A percentile compares a stretch with the other conserved stretches of the same genome.
phyloP scores from a whole-genome alignment of 805 yeast genomes.

The Ogataea paradorogensis region DNA sequence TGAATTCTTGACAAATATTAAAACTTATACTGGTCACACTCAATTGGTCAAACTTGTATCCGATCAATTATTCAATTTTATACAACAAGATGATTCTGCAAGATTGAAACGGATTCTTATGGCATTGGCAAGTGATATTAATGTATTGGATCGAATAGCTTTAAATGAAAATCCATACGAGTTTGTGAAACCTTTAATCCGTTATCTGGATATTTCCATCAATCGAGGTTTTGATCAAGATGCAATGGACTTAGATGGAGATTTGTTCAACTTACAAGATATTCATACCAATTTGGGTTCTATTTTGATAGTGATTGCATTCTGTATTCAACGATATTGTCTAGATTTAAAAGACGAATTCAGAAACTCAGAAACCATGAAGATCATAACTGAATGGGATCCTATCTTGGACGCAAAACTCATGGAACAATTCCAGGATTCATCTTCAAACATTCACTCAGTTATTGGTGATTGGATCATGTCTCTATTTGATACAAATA shows the following conservation, averaged over 20 bases:
- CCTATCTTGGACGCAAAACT: slow-evolving; percentile 10
- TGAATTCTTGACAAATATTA: slow-evolving; percentile 47
- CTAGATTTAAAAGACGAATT: slow-evolving; percentile 10
- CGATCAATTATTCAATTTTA: slow-evolving; percentile 35
- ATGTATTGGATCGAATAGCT: slow-evolving; percentile 42
- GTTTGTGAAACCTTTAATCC: slow-evolving; percentile 44
- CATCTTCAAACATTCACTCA: slow-evolving; percentile 24
- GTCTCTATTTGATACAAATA: slow-evolving; percentile 61
- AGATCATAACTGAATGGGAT: slow-evolving; percentile 16
- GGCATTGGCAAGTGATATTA: slow-evolving; percentile 44
- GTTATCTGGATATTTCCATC: slow-evolving; percentile 46
- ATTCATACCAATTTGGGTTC: slow-evolving; percentile 67
- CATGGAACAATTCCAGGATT: slow-evolving; percentile 18
- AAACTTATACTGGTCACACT: slow-evolving; percentile 44
- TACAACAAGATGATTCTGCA: slow-evolving; percentile 39
- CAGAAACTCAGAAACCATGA: slow-evolving; percentile 4
- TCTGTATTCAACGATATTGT: slow-evolving; percentile 14
- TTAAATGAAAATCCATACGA: slow-evolving; percentile 43
- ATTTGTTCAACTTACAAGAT: slow-evolving; percentile 60
- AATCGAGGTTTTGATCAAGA: slow-evolving; percentile 19
- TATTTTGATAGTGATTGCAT: slow-evolving; percentile 44
- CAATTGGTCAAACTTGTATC: slow-evolving; percentile 37
- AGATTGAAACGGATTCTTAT: slow-evolving; percentile 51
- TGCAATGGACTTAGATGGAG: slow-evolving; percentile 39
- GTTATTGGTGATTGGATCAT: slow-evolving; percentile 69